These are phyloP conservation scores for Chlorociboria aeruginascens DNA, from an alignment of 495 filamentous ascomycete genomes.

Conservation along the genomic window DNA sequence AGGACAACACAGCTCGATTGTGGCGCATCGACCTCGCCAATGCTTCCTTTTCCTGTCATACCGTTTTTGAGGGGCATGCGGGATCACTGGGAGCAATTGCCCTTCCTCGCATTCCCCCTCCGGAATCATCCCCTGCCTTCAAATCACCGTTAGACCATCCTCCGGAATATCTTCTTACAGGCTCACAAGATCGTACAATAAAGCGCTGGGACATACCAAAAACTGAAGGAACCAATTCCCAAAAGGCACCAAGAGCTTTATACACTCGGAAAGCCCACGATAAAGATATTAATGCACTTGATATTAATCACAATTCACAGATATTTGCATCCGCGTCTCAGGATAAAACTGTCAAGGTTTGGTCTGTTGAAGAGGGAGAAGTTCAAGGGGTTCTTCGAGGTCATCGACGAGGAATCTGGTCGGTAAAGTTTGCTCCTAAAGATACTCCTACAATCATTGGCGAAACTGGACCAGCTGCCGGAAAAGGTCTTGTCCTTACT, in stretches of 20 bases:
- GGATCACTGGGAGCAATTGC: constrained; percentile 91
- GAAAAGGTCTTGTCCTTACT: constrained; percentile 69
- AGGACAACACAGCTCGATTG: constrained; percentile 87
- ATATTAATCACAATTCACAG: constrained; percentile 52
- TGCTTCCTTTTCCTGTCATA: constrained; percentile 64
- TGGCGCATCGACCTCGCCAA: constrained; percentile 77
- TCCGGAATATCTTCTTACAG: constrained; percentile 74
- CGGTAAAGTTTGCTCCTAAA: constrained; percentile 73
- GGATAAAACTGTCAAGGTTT: constrained; percentile 94
- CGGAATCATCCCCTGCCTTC: constrained; percentile 48
- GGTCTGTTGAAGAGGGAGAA: constrained; percentile 80
- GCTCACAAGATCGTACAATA: constrained; percentile 87
- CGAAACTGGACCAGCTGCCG: constrained; percentile 49
- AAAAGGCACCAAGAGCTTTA: constrained; percentile 39
- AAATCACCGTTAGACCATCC: constrained; percentile 63
- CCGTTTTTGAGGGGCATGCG: constrained; percentile 78
- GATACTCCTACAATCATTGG: constrained; percentile 61
- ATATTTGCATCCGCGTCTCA: constrained; percentile 93
- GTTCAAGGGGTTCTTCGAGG: constrained; percentile 80
- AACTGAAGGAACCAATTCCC: constrained; percentile 28
- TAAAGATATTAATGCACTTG: constrained; percentile 95
- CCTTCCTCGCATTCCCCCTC: constrained; percentile 56
- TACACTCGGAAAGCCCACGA: constrained; percentile 93
- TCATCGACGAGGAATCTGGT: constrained; percentile 91
- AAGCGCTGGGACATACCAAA: constrained; percentile 74